Conservation (phyloP, 176 grass and related monocot genomes). For the Dendrocalamus sinicus region DNA sequence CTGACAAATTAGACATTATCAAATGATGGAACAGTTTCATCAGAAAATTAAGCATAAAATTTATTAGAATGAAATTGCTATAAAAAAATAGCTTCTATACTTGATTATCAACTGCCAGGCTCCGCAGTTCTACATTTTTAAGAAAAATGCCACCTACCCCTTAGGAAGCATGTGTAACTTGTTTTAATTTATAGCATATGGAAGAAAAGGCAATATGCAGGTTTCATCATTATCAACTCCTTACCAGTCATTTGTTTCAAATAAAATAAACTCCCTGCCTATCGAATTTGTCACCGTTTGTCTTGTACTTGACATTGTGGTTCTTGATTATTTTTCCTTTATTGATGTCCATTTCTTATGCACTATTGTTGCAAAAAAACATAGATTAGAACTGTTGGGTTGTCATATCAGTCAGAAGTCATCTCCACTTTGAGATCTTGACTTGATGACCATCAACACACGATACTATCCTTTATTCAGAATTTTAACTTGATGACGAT, state of each 20-base stretch:
- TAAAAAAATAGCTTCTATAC: neutral
- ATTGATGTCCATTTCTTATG: neutral
- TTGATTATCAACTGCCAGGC: neutral
- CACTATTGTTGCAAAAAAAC: neutral
- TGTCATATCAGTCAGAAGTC: neutral
- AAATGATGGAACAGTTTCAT: slow-evolving; percentile 10
- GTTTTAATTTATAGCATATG: neutral
- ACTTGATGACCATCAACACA: no score
- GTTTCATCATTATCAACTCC: neutral
- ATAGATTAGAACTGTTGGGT: neutral
- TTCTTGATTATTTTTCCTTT: neutral
- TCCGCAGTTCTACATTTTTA: neutral
- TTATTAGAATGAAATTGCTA: neutral
- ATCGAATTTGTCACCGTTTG: neutral
- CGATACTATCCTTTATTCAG: no score
- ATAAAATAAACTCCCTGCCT: neutral
- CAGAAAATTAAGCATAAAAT: neutral
- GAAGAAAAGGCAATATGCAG: neutral
- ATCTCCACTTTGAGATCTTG: no score
- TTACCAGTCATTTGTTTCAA: neutral
- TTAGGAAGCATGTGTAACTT: neutral
- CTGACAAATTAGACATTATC: neutral
- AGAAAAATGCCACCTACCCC: neutral
- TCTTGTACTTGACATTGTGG: neutral
- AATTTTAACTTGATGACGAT: no score